Base-by-base conservation (phyloP, 768 basidiomycete species). In the Lactarius sanguifluus region DNA sequence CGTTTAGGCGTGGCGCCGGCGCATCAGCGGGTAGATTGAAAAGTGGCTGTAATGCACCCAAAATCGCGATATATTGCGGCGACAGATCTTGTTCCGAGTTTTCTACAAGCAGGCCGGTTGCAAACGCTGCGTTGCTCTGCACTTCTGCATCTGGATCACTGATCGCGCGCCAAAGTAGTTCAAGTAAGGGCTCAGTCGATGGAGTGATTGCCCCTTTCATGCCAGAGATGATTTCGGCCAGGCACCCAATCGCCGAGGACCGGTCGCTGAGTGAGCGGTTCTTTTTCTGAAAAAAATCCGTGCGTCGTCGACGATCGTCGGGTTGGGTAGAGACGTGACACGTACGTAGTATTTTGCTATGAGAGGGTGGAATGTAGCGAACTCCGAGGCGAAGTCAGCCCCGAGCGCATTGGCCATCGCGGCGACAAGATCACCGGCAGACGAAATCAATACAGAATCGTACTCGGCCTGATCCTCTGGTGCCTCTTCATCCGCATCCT, bases 81-180 rank as follows among this genome's bases (percentile, higher is more conserved):
- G 89, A 86, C 45, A 98, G 83, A 75, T 99, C 94, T 64, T 86
- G 76, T 56, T 87, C 81, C 8, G 92, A 88, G 79, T 94, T 86
- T 78, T 96, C 92, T 69, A 98, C 85, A 64, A 99, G 85, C 50
- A 96, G 87, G 66, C 97, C 96, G 40, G 87, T 82, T 40, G 96
- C 96, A 75, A 97, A 99, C 18, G 95, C 94, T 23, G 95, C 94
- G 72, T 98, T 98, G 78, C 93, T 95, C 72, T 92, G 87, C 10
- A 98, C 96, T 77, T 98, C 96, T n/a, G 88, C 79, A 50, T 98
- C 96, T 2, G 81, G 77, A 74, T 98, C 96, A 65, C 83, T 76
- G 16, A 99, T 85, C 10, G 92, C 94, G 62, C 82, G 83, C 77
- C 89, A 89, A 79, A 97, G 91, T 64, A 98, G 84, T 65, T 92